phyloP scores from a whole-genome alignment of 2,329 filamentous ascomycete species.

The Apiospora pterosperma region DNA sequence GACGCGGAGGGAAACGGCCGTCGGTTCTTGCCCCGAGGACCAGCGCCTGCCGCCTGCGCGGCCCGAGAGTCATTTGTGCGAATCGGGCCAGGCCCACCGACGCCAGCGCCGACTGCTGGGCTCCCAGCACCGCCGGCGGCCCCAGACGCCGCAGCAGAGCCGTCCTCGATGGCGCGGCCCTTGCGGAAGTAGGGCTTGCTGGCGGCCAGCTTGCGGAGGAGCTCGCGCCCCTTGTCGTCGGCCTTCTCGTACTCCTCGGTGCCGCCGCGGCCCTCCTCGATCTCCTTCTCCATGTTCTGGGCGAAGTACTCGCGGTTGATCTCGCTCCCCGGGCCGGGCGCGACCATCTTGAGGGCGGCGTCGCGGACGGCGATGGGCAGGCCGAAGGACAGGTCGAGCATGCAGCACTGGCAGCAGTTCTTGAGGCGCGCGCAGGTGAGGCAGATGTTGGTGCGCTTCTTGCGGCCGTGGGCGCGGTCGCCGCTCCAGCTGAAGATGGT shows the following conservation, averaged over 20 bases:
- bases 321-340: constrained; percentile 84
- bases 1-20: constrained; percentile 67
- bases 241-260: constrained; percentile 94
- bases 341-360: constrained; percentile 96
- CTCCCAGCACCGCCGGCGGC: constrained; percentile 45
- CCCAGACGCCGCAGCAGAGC: constrained; percentile 33
- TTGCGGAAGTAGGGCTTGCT: constrained; percentile 96
- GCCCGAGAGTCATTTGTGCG: constrained; percentile 66
- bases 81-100: constrained; percentile 70
- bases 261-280: constrained; percentile 84
- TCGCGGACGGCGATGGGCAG: constrained; percentile 93
- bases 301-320: constrained; percentile 98
- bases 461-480: constrained; percentile 80
- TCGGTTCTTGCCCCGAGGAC: constrained; percentile 33
- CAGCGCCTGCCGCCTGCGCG: constrained; percentile 46
- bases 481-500: constrained; percentile 95
- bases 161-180: constrained; percentile 69
- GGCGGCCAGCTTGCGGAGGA: constrained; percentile 78
- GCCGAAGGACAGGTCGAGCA: constrained; percentile 95
- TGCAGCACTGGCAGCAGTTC: constrained; percentile 98
- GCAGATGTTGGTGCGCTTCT: constrained; percentile 93
- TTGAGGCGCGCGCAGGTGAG: constrained; percentile 95
- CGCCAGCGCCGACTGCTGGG: constrained; percentile 50
- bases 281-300: constrained; percentile 92
- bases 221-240: constrained; percentile 90